Percentiles rank a stretch among this genome's conserved stretches.
These are phyloP conservation scores for Hibiscus mutabilis DNA, from an alignment of 345 rosid genomes.

Conservation along the genomic window DNA sequence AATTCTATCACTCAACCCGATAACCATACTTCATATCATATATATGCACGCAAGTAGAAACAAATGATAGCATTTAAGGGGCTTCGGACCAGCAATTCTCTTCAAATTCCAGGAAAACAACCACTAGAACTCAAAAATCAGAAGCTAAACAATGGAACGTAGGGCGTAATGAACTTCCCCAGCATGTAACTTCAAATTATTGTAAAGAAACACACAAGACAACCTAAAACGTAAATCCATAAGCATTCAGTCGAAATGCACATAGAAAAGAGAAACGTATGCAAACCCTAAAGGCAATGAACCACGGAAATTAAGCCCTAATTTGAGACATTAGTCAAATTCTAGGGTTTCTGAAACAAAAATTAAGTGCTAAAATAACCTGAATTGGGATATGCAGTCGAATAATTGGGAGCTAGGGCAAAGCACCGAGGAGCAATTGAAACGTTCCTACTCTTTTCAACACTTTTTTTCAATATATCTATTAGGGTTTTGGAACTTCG, in stretches of 20 bases:
- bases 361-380: slow-evolving; percentile 28
- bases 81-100: slow-evolving; percentile 10
- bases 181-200: slow-evolving; percentile 13
- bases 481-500: slow-evolving; percentile 48
- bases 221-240: slow-evolving; percentile 14
- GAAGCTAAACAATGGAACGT: slow-evolving; percentile 11
- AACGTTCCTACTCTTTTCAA: slow-evolving; percentile 15
- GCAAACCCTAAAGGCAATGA: slow-evolving; percentile 18
- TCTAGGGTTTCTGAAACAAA: slow-evolving; percentile 41
- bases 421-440: slow-evolving; percentile 18
- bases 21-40: not conserved
- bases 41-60: not conserved
- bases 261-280: not conserved
- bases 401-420: slow-evolving; percentile 38
- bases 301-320: slow-evolving; percentile 23
- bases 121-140: slow-evolving; percentile 18
- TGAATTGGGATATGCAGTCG: slow-evolving; percentile 27
- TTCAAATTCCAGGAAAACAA: slow-evolving; percentile 3
- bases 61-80: slow-evolving; percentile 2
- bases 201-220: slow-evolving; percentile 13
- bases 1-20: not conserved
- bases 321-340: slow-evolving; percentile 18
- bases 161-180: slow-evolving; percentile 11
- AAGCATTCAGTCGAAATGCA: slow-evolving; percentile 18
- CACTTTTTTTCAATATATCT: slow-evolving; percentile 20